Base-by-base conservation (phyloP, 1,284 basidiomycete genomes). In the Pseudozyma sp. region DNA sequence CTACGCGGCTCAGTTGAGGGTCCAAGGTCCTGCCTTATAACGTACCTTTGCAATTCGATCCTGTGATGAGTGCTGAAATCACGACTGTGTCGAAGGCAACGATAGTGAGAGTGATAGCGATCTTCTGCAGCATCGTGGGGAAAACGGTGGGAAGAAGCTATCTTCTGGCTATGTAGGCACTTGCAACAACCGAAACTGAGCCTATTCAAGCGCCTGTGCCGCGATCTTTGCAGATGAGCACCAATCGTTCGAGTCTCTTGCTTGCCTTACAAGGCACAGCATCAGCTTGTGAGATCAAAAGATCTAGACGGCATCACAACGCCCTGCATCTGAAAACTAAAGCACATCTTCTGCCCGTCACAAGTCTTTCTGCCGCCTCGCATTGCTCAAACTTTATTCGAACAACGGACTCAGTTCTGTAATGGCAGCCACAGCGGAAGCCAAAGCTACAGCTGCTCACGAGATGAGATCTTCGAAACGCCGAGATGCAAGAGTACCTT, bases 161-260 rank as follows among this genome's bases (percentile, higher is more conserved):
- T 44, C 19, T 9, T 18, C 19, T 16, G 19, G 43, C 43, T 9
- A 44, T 16, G 16, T 44, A 5, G 19, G 43, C 43, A 44, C 43
- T 18, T 21, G 21, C 16, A 6, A 18, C 35, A 57, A 55, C 67
- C 67, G 67, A 70, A 21, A 31, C 21, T 58, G 51, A 61, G 68
- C 68, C 68, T 65, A 70, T 45, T 19, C 16, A 18, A n/a, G 40
- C 18, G 44, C 50, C 47, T 35, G 25, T 42, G 50, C 16, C 35
- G 25, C 14, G 39, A 38, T 31, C 25, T 31, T 6, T 31, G 25
- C 25, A 31, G 39, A 51, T 8, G n/a, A n/a, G n/a, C n/a, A n/a
- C n/a, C n/a, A n/a, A n/a, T n/a, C n/a, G n/a, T n/a, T n/a, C n/a
- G n/a, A n/a, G n/a, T n/a, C n/a, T n/a, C n/a, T n/a, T n/a, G n/a